Base-by-base conservation (phyloP, 2,329 filamentous ascomycete genomes). In the Fusarium ambrosium region DNA sequence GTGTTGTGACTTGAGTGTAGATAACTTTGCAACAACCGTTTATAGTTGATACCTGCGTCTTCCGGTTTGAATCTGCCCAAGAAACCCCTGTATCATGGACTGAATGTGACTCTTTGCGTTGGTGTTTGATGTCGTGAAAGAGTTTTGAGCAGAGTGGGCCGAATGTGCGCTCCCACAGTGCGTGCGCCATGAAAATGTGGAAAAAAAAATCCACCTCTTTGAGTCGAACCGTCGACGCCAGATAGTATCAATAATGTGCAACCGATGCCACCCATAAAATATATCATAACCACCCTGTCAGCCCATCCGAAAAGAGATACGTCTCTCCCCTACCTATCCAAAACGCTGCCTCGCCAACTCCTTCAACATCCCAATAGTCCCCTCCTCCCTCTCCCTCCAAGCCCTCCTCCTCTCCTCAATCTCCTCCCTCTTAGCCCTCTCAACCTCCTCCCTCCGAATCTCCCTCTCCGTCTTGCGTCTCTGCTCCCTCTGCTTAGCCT, bases 391-490 rank as follows among this genome's bases (percentile, higher is more conserved):
- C 78, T 90, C 89, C 79, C 90, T 88, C 82, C 94, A 92, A 74
- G 89, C 91, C 77, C 88, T 86, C 62, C 95, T 80, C 77, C 91
- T 89, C 85, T 95, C 93, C 80, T 97, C 94, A 76, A 95, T 88
- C 87, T 98, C 95, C 56, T 91, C 95, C 70, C 88, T 88, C 79
- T 91, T 90, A 13, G 94, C 94, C 79, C 95, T 85, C 71, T 93
- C 84, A 67, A 95, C 88, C 84, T 97, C 95, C 82, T 98, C 95
- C 78, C 94, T 89, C 69, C 94, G 85, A 18, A 97, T 85, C 86
- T 98, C 95, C 62, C 95, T 84, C 82, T 98, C 95, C 77, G 92
- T 94, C 88, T 96, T 97, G 84, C 92, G 92, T 77, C 89, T 86
- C 84, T 94, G 90, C 77, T 91, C 87, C 68, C 87, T 89, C 75